Percentiles rank a stretch among this genome's conserved stretches.
These are phyloP conservation scores for Aeschynomene evenia DNA, from an alignment of 306 rosid species.

Conservation along the genomic window DNA sequence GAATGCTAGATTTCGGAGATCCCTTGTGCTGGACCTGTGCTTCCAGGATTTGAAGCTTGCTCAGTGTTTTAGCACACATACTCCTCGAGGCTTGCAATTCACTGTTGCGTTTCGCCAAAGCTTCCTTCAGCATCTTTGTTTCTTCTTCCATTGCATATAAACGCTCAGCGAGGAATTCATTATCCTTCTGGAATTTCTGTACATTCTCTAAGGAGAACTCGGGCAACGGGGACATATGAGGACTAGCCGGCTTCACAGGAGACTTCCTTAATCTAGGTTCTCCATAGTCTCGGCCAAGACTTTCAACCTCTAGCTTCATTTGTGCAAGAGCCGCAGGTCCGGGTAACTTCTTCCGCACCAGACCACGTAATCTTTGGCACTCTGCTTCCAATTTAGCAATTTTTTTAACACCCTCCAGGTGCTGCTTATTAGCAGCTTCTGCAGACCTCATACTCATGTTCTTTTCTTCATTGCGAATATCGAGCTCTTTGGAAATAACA, in stretches of 20 bases:
- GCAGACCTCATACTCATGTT: slow-evolving; percentile 99
- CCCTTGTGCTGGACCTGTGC: slow-evolving; percentile 74
- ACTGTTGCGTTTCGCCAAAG: slow-evolving; percentile 92
- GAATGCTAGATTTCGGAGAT: slow-evolving; percentile 69
- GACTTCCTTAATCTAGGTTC: slow-evolving; percentile 78
- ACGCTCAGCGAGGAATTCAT: slow-evolving; percentile 91
- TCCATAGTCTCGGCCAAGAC: slow-evolving; percentile 87
- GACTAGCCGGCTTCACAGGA: slow-evolving; percentile 69
- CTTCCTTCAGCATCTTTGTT: slow-evolving; percentile 97
- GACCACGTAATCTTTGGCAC: slow-evolving; percentile 95
- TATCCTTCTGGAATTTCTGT: slow-evolving; percentile 91
- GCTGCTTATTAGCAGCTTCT: slow-evolving; percentile 96
- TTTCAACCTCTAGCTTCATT: slow-evolving; percentile 98
- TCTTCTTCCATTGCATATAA: slow-evolving; percentile 85
- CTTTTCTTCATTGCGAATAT: slow-evolving; percentile 97
- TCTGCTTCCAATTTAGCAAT: slow-evolving; percentile 93
- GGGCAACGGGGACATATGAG: slow-evolving; percentile 56
- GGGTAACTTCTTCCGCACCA: slow-evolving; percentile 93
- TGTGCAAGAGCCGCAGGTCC: slow-evolving; percentile 99
- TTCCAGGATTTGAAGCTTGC: slow-evolving; percentile 80
- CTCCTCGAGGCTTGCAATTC: slow-evolving; percentile 95
- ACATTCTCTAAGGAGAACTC: slow-evolving; percentile 73
- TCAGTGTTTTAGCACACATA: slow-evolving; percentile 81
- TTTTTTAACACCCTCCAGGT: slow-evolving; percentile 84
- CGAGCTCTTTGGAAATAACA: slow-evolving; percentile 84